Evolutionary conservation across 2,329 filamentous ascomycete species (phyloP).

Genomic region (Cordyceps pruinosa): DNA sequence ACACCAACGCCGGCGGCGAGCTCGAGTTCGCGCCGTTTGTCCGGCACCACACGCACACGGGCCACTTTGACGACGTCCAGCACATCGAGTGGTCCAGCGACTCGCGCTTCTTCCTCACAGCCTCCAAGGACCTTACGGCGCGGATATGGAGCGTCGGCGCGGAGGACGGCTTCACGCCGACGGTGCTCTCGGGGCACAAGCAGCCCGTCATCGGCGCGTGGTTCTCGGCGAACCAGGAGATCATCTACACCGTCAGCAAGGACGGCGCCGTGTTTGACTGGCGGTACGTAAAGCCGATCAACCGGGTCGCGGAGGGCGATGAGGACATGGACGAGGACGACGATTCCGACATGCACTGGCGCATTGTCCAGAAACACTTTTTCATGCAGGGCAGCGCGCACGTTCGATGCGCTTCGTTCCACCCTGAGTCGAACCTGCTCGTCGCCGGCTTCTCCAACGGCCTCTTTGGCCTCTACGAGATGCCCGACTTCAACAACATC

Average conservation of each 20-base stretch:
- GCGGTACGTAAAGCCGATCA: constrained; percentile 66
- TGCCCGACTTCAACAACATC: constrained; percentile 93
- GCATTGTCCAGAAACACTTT: constrained; percentile 84
- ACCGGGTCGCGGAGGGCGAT: constrained; percentile 48
- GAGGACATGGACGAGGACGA: constrained; percentile 54
- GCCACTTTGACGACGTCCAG: constrained; percentile 81
- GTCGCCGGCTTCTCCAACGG: constrained; percentile 95
- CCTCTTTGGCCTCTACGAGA: constrained; percentile 86
- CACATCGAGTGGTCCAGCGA: constrained; percentile 94
- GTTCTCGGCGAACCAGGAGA: constrained; percentile 92
- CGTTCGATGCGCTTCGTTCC: constrained; percentile 85
- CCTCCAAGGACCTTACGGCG: constrained; percentile 86
- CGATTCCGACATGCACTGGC: constrained; percentile 69
- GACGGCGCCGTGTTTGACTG: constrained; percentile 95
- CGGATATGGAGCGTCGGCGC: constrained; percentile 90
- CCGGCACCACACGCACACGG: constrained; percentile 74
- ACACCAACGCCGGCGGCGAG: constrained; percentile 69
- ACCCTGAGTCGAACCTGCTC: constrained; percentile 80
- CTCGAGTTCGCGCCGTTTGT: constrained; percentile 95
- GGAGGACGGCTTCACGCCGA: constrained; percentile 83
- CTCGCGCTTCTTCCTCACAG: constrained; percentile 87
- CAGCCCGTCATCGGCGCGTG: constrained; percentile 91
- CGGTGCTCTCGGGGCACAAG: constrained; percentile 82
- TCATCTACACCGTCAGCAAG: constrained; percentile 91
- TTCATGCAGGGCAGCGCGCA: constrained; percentile 88